Percentiles rank a stretch among this genome's conserved stretches.
phyloP scores from a whole-genome alignment of 1,284 basidiomycete genomes.

The Boletus subluridellus region DNA sequence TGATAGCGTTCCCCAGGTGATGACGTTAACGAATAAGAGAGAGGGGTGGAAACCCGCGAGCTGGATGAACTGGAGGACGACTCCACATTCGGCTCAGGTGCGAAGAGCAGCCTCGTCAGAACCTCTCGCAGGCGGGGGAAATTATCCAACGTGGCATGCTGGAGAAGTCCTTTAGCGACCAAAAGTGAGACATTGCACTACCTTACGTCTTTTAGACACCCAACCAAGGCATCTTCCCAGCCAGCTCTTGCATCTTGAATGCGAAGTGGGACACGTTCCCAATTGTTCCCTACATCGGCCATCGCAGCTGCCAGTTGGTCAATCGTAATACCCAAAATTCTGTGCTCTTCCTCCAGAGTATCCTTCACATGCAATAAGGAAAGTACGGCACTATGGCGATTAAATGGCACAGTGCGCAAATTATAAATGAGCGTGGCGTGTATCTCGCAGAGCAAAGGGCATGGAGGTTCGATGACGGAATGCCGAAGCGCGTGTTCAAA shows the following conservation, averaged over 20 bases:
- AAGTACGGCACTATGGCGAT: slow-evolving; percentile 64
- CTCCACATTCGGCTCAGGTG: slow-evolving; percentile 45
- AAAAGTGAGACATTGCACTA: slow-evolving; percentile 18
- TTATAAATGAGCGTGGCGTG: slow-evolving; percentile 89
- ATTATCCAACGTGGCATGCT: slow-evolving; percentile 75
- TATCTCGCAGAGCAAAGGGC: slow-evolving; percentile 79
- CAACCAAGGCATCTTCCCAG: slow-evolving; percentile 84
- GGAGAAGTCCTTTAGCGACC: slow-evolving; percentile 18
- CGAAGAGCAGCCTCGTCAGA: slow-evolving; percentile 73
- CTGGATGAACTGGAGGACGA: slow-evolving; percentile 44
- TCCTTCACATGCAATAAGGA: slow-evolving; percentile 55
- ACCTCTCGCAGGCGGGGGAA: slow-evolving; percentile 76
- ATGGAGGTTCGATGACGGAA: slow-evolving; percentile 63
- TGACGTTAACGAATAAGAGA: slow-evolving; percentile 38
- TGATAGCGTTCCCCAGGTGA: slow-evolving; percentile 71
- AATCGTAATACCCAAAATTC: slow-evolving; percentile 52
- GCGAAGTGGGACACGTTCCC: slow-evolving; percentile 72
- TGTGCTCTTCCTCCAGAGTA: slow-evolving; percentile 38
- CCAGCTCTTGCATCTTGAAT: slow-evolving; percentile 63
- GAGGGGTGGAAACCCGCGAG: slow-evolving; percentile 44
- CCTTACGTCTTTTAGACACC: slow-evolving; percentile 84
- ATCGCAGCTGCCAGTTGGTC: slow-evolving; percentile 59
- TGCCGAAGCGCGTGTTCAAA: slow-evolving; percentile 88
- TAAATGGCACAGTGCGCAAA: slow-evolving; percentile 73
- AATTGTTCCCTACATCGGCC: slow-evolving; percentile 74